Conservation (phyloP, 441 rosid genomes). For the Corymbia calophylla region DNA sequence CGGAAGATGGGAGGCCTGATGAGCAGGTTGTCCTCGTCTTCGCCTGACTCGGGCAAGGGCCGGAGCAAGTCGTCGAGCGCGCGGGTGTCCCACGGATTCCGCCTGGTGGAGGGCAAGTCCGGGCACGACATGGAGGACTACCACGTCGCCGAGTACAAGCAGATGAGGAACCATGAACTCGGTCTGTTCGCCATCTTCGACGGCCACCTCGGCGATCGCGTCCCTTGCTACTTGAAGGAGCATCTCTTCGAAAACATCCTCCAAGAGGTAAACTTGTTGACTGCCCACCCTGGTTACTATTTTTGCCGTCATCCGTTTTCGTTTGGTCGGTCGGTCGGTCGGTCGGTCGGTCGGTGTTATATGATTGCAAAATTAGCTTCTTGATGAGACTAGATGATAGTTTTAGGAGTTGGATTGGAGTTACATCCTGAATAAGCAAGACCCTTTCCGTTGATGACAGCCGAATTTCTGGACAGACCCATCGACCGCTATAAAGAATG, state of each 20-base stretch:
- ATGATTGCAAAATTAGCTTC: not conserved
- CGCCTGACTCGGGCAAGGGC: constrained; percentile 47
- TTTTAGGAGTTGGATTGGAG: not conserved
- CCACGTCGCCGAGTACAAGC: constrained; percentile 51
- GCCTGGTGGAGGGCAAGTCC: constrained; percentile 58
- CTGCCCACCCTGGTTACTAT: not conserved
- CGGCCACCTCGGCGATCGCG: constrained; percentile 68
- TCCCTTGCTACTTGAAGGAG: constrained; percentile 46
- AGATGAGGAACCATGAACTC: constrained; percentile 36
- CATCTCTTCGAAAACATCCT: constrained; percentile 53
- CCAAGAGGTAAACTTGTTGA: constrained; percentile 29
- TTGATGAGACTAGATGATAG: not conserved
- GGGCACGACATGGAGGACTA: constrained; percentile 75
- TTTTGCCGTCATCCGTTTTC: not conserved
- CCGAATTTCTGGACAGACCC: constrained; percentile 49
- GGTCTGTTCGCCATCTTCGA: constrained; percentile 66
- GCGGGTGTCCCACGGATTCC: constrained; percentile 47
- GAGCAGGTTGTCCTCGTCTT: constrained; percentile 16
- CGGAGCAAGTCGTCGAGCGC: constrained; percentile 28
- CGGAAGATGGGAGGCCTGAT: not conserved
- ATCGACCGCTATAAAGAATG: constrained; percentile 33
- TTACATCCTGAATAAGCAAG: not conserved
- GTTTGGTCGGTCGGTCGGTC: not conserved
- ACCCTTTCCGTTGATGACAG: constrained; percentile 16
- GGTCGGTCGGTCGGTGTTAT: not conserved